Evolutionary conservation across 1,284 basidiomycete genomes (phyloP).

Genomic region (Athelia sp.): DNA sequence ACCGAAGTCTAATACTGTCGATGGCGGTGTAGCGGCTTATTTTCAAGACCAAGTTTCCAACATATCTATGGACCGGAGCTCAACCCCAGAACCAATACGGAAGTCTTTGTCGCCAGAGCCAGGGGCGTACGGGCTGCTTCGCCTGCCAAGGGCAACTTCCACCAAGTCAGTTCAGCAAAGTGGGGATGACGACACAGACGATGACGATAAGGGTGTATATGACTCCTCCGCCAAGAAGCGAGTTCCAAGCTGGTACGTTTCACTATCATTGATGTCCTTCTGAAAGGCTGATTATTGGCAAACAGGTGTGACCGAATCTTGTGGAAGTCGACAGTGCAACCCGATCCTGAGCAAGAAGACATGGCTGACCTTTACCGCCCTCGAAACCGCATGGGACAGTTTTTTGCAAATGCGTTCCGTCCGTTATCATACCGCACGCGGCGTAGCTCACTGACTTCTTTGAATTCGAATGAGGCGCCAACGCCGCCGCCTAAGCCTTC

Average conservation of each 20-base stretch:
- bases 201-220: constrained; percentile 59
- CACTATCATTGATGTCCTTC: constrained; percentile 3
- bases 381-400: constrained; percentile 43
- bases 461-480: constrained; percentile 19
- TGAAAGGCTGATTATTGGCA: constrained; percentile 2
- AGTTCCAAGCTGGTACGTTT: constrained; percentile 72
- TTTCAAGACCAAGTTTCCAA: not conserved
- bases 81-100: too few relatives aligned
- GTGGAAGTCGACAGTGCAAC: constrained; percentile 65
- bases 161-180: constrained; percentile 30
- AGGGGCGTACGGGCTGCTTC: constrained; percentile 21
- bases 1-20: constrained; percentile 13
- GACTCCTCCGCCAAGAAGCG: constrained; percentile 75
- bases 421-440: constrained; percentile 39
- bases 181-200: constrained; percentile 30
- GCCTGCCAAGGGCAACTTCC: constrained; percentile 30
- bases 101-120: constrained; percentile 8
- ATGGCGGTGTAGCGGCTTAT: constrained; percentile 10
- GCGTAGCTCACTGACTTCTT: constrained; percentile 34
- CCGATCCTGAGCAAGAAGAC: constrained; percentile 38
- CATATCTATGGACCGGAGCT: not conserved
- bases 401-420: constrained; percentile 51
- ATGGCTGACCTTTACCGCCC: constrained; percentile 25
- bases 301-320: constrained; percentile 75
- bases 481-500: constrained; percentile 5